phyloP scores from a whole-genome alignment of 2,329 filamentous ascomycete species.

The Fusarium sp. region DNA sequence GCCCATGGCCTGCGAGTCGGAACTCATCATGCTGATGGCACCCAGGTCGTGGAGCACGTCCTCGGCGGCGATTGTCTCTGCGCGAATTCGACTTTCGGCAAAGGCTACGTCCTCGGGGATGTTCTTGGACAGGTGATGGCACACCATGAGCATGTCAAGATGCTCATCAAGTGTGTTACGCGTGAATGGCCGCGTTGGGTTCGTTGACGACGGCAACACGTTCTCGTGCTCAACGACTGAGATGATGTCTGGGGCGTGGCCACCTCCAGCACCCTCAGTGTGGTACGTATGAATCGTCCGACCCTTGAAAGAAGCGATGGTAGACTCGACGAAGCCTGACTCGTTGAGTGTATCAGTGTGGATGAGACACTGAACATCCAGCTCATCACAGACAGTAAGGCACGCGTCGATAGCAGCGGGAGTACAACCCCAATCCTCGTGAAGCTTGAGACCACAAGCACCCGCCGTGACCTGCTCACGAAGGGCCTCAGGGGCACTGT shows the following conservation, averaged over 20 bases:
- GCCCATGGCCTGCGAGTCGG: slow-evolving; percentile 96
- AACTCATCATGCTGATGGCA: slow-evolving; percentile 97
- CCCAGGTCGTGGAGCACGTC: slow-evolving; percentile 95
- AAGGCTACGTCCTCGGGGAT: slow-evolving; percentile 97
- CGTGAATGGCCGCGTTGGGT: slow-evolving; percentile 91
- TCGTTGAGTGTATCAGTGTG: slow-evolving; percentile 98
- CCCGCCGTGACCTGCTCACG: slow-evolving; percentile 86
- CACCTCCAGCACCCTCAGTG: slow-evolving; percentile 93
- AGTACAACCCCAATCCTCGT: slow-evolving; percentile 96
- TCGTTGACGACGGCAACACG: slow-evolving; percentile 90
- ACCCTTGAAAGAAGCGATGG: slow-evolving; percentile 84
- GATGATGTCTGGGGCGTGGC: slow-evolving; percentile 96
- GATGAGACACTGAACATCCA: slow-evolving; percentile 93
- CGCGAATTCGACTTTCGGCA: slow-evolving; percentile 92
- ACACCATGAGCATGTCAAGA: slow-evolving; percentile 98
- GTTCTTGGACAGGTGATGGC: slow-evolving; percentile 91
- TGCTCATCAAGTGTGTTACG: slow-evolving; percentile 95
- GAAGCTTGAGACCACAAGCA: slow-evolving; percentile 90
- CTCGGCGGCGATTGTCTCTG: slow-evolving; percentile 96
- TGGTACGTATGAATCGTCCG: slow-evolving; percentile 97
- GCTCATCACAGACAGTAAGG: slow-evolving; percentile 85
- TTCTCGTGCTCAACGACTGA: slow-evolving; percentile 89
- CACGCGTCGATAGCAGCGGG: slow-evolving; percentile 93
- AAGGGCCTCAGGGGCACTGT: slow-evolving; percentile 76
- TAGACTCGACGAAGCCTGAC: slow-evolving; percentile 95